Evolutionary conservation across 768 basidiomycete species (phyloP), one percentile per base, ranked within the genome.

Genomic region (Mrakia gelida): DNA sequence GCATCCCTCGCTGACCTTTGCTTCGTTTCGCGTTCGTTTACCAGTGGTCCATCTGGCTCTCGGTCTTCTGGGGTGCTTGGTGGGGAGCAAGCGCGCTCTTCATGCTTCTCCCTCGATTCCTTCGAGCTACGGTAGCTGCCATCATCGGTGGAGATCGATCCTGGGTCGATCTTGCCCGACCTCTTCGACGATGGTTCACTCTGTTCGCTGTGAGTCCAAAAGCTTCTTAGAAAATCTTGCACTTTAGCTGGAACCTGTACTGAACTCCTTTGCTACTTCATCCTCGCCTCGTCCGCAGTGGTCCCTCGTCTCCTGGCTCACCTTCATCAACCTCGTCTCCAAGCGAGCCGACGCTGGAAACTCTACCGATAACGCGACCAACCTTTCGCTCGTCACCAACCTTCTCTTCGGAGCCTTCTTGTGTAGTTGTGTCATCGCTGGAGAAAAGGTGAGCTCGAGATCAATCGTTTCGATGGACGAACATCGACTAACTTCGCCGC

Each of bases 31-130:
- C 41, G 38, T 67, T 61, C 81, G 84, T 15, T 80, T 83, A 45
- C 38, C 92, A 89, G 89, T 94, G 92, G 92, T 92, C 90, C 78
- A 90, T 93, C 76, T 96, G 93, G 92, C 85, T 94, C 41, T 88
- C 87, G 56, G 89, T 95, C 45, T 85, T 89, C 7, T 96, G 94
- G 94, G 30, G 68, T n/a, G 90, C 91, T 26, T 95, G 92, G 91
- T 95, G 92, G 93, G 88, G 85, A 49, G 86, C 90, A 2, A 87
- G 92, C 30, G 92, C 92, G 15, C 82, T 84, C 26, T 87, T 91
- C 63, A 82, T 85, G 82, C 77, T 86, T 43, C 80, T 84, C 28
- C 87, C 86, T n/a, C 78, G 79, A 1, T 81, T 92, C 73, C 86
- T 90, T 63, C 87, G 89, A 68, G 83, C 87, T 41, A 93, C 92